Conservation (phyloP, 768 basidiomycete genomes). For the Mycena vulgaris region DNA sequence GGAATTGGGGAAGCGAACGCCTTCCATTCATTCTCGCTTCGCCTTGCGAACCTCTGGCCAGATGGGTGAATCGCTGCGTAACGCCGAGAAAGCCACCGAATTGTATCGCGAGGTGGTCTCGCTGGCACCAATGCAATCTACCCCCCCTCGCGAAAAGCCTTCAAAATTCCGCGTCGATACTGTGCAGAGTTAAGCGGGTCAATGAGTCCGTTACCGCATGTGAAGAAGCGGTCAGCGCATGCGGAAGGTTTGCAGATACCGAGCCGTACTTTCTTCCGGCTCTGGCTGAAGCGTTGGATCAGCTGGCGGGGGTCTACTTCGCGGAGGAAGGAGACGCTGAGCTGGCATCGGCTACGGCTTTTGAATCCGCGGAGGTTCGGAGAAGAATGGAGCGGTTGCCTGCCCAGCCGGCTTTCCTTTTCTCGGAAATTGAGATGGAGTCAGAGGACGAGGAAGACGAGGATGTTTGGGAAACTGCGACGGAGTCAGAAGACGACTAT, state of each 20-base stretch:
- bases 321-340: neutral
- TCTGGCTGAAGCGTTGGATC: neutral
- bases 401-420: neutral
- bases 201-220: constrained; percentile 7
- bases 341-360: neutral
- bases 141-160: constrained; percentile 11
- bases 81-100: neutral
- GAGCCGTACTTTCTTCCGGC: neutral
- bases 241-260: neutral
- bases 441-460: too few relatives aligned
- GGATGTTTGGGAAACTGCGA: neutral
- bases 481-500: neutral
- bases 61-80: neutral
- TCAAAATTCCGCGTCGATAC: neutral
- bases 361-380: neutral
- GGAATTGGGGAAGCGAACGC: constrained; percentile 10
- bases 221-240: constrained; percentile 1
- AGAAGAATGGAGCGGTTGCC: neutral
- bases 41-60: neutral
- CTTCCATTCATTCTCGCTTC: constrained; percentile 4
- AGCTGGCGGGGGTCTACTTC: neutral
- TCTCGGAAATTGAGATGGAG: neutral
- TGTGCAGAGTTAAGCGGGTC: neutral
- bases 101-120: neutral
- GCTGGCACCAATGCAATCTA: neutral